Evolutionary conservation across 345 rosid genomes (phyloP).

Genomic region (Salix exigua): DNA sequence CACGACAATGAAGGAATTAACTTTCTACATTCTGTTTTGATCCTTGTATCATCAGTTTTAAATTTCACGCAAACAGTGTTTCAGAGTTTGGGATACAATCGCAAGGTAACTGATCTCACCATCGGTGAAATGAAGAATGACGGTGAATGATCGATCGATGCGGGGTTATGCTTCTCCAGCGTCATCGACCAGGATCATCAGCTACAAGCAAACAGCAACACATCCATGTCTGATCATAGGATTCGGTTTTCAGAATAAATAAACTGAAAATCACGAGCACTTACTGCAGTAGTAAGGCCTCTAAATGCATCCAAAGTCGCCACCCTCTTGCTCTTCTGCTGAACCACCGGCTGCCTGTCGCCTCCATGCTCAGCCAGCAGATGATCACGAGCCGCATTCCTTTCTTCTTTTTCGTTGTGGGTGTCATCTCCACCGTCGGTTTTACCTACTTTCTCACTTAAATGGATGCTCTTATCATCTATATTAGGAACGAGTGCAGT

Average conservation of each 20-base stretch:
- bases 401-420: not conserved
- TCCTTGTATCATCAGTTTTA: not conserved
- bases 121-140: constrained; percentile 53
- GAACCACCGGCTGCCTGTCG: constrained; percentile 13
- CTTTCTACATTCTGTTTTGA: not conserved
- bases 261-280: not conserved
- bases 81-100: not conserved
- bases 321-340: constrained; percentile 44
- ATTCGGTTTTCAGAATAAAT: not conserved
- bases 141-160: constrained; percentile 62
- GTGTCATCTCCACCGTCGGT: constrained; percentile 1
- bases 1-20: not conserved
- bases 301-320: constrained; percentile 61
- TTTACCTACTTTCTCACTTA: constrained; percentile 1
- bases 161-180: constrained; percentile 48
- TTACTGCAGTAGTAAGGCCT: constrained; percentile 58
- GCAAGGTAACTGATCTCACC: constrained; percentile 29
- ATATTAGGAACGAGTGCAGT: not conserved
- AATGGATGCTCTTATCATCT: not conserved
- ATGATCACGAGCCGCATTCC: not conserved
- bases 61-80: not conserved
- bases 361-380: constrained; percentile 6
- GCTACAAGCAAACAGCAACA: constrained; percentile 16
- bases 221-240: not conserved
- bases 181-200: constrained; percentile 65